Evolutionary conservation across 352 stramenopile genomes (phyloP).

Genomic region (Phytopythium montanum): DNA sequence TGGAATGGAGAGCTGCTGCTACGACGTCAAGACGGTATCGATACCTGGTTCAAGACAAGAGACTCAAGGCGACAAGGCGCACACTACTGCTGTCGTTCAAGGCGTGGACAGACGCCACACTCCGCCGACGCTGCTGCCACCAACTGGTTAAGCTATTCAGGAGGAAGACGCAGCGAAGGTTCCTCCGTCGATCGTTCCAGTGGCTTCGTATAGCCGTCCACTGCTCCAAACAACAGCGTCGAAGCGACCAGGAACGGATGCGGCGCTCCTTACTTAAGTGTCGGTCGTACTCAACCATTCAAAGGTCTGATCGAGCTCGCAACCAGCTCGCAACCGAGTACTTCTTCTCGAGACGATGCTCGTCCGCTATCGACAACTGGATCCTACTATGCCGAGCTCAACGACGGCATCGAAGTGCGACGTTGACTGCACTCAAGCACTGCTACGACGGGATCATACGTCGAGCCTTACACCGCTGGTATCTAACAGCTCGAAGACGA

Average conservation of each 20-base stretch:
- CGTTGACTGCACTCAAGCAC: conserved; percentile 1
- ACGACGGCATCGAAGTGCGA: not conserved
- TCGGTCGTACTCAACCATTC: not conserved
- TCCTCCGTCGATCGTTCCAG: conserved; percentile 13
- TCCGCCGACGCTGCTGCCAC: conserved; percentile 17
- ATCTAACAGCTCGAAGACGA: not conserved
- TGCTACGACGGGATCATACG: not conserved
- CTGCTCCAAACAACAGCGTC: conserved; percentile 9
- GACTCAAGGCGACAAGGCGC: not conserved
- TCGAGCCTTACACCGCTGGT: not conserved
- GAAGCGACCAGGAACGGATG: not conserved
- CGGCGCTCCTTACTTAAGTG: conserved; percentile 2
- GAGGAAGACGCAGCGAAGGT: conserved; percentile 24
- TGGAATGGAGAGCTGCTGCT: not conserved
- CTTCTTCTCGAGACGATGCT: not conserved
- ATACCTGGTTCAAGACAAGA: not conserved
- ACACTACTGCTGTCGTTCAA: not conserved
- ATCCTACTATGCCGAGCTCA: not conserved
- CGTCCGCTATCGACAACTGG: not conserved
- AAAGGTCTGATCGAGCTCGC: conserved; percentile 10
- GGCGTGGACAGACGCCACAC: not conserved
- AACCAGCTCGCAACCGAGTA: not conserved
- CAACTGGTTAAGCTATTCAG: conserved; percentile 40
- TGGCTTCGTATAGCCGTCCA: conserved; percentile 13
- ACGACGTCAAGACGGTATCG: not conserved